phyloP scores from a whole-genome alignment of 192 early-diverging fungal species.

The Diversispora epigaea region DNA sequence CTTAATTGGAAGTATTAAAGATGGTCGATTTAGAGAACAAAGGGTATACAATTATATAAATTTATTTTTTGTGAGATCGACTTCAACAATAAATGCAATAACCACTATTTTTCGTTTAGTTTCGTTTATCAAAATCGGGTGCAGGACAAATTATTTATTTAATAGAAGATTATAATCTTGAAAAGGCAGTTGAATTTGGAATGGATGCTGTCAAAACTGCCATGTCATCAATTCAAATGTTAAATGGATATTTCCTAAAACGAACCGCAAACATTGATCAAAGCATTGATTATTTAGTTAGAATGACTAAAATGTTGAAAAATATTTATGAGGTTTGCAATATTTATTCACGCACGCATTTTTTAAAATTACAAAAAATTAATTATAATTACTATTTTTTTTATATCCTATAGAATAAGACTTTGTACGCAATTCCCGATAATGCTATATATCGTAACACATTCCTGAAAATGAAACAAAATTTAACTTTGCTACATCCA shows the following conservation, averaged over 20 bases:
- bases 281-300: conserved; percentile 74
- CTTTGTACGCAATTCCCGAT: conserved; percentile 59
- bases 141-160: conserved; percentile 80
- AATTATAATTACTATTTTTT: background rate
- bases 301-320: conserved; percentile 58
- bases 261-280: conserved; percentile 73
- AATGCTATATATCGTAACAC: conserved; percentile 46
- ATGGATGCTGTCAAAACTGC: conserved; percentile 67
- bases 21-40: conserved; percentile 91
- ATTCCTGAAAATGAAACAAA: conserved; percentile 53
- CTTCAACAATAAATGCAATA: background rate
- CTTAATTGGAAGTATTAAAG: conserved; percentile 85
- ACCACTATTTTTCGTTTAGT: conserved; percentile 36
- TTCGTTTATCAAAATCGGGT: conserved; percentile 70
- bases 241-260: conserved; percentile 83
- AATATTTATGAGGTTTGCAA: conserved; percentile 52
- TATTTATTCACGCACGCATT: background rate
- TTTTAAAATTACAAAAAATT: background rate
- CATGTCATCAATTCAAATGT: conserved; percentile 70
- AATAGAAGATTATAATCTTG: conserved; percentile 75
- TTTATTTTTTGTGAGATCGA: background rate
- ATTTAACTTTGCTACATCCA: conserved; percentile 39
- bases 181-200: conserved; percentile 63
- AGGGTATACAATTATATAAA: conserved; percentile 54
- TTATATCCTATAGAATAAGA: conserved; percentile 27